phyloP scores from a whole-genome alignment of 192 early-diverging fungal genomes.

The Diversispora epigaea region DNA sequence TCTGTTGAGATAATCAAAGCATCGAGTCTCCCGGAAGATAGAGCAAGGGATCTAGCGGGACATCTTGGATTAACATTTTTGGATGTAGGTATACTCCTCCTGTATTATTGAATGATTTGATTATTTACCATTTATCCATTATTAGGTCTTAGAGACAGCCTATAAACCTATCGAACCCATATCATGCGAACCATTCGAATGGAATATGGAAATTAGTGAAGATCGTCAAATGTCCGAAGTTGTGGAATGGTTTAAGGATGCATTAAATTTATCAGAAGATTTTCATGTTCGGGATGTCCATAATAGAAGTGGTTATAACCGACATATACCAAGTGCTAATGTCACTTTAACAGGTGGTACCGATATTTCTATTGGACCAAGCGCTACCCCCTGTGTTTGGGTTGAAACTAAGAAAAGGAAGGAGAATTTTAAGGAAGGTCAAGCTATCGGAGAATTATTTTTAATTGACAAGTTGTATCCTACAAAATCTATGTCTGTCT shows the following conservation, averaged over 20 bases:
- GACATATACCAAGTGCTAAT: background rate
- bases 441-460: constrained; percentile 25
- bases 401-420: background rate
- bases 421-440: constrained; percentile 7
- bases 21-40: constrained; percentile 9
- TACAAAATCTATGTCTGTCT: constrained; percentile 1
- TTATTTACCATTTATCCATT: constrained; percentile 17
- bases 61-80: constrained; percentile 1
- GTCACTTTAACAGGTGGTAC: background rate
- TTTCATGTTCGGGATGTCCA: background rate
- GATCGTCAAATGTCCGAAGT: constrained; percentile 13
- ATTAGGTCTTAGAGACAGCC: constrained; percentile 9
- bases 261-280: background rate
- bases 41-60: background rate
- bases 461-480: background rate
- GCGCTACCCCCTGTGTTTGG: constrained; percentile 1
- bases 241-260: constrained; percentile 1
- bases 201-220: constrained; percentile 16
- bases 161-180: constrained; percentile 2
- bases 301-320: background rate
- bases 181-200: background rate
- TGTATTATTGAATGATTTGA: constrained; percentile 18
- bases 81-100: constrained; percentile 4
- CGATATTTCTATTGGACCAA: constrained; percentile 25
- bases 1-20: background rate